These are phyloP conservation scores for Gastrodia elata DNA, from an alignment of 106 monocot species.

Conservation along the genomic window DNA sequence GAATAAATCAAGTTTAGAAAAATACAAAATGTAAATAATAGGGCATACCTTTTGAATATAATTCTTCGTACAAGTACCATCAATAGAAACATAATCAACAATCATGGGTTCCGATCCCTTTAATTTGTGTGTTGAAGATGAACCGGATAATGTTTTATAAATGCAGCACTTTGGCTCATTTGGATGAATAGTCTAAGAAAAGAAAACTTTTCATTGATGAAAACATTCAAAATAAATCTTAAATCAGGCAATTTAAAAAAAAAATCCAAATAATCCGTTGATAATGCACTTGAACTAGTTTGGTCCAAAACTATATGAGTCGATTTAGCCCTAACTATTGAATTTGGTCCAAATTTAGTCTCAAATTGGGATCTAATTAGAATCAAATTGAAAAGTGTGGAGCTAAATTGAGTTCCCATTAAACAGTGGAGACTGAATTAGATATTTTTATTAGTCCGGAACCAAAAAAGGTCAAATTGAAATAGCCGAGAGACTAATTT, in stretches of 20 bases:
- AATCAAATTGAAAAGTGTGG: no score
- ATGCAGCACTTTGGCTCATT: conserved; percentile 50
- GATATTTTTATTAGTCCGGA: no score
- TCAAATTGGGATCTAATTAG: no score
- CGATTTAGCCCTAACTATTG: no score
- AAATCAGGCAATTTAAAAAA: background rate
- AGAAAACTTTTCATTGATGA: background rate
- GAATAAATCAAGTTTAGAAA: background rate
- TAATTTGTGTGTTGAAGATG: conserved; percentile 21
- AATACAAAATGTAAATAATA: background rate
- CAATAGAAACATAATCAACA: conserved; percentile 76
- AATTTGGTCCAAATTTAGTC: no score
- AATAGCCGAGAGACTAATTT: no score
- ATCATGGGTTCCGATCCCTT: conserved; percentile 72
- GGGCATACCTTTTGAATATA: conserved; percentile 57
- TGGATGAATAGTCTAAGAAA: conserved; percentile 53
- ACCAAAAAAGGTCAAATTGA: no score
- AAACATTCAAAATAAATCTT: background rate
- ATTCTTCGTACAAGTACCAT: conserved; percentile 43
- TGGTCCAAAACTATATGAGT: no score
- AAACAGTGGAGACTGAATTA: no score
- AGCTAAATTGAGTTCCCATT: no score
- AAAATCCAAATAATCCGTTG: no score
- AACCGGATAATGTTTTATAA: conserved; percentile 44
- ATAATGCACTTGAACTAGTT: no score